Base-by-base conservation (phyloP, 2,329 filamentous ascomycete genomes). In the Didymella segeticola region DNA sequence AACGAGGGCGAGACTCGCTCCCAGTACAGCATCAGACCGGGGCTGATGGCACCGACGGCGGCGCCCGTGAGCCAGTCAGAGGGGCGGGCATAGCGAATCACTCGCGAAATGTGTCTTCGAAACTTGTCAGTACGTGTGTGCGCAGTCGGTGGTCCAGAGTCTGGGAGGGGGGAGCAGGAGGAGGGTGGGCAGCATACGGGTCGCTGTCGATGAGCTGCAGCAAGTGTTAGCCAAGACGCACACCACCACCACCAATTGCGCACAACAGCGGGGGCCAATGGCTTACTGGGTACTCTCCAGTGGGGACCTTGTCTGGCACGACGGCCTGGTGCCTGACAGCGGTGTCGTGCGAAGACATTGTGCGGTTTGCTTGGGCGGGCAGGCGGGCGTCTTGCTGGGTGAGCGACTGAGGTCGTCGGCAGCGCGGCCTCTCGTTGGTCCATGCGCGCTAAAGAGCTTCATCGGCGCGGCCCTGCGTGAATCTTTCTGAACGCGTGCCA, bases 161-260 rank as follows among this genome's bases (percentile, higher is more conserved):
- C n/a, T n/a, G n/a, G n/a, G n/a, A n/a, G 12, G 38, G 26, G 43
- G n/a, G 27, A 29, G 27, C 9, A 39, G 42, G 25, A 31, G 47
- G 45, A 20, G 50, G 26, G 27, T 20, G 58, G 31, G 59, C n/a
- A n/a, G 78, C 88, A 75, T 93, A 97, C 93, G 95, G 95, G 79
- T 99, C 95, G 81, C 91, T 96, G 82, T 99, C 95, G 79, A 99
- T 98, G 80, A 98, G 89, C 95, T 99, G 79, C 43, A 46, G 46
- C 23, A 33, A 31, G 61, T n/a, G n/a, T 73, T 69, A 74, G 72
- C 63, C 11, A 29, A 17, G 33, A 8, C n/a, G n/a, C n/a, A n/a
- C n/a, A n/a, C n/a, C n/a, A n/a, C n/a, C n/a, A n/a, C 39, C 39
- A 23, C 22, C 56, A 46, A 66, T 66, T 69, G 64, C 61, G 63